Conservation (phyloP, 2,329 filamentous ascomycete genomes). For the Hyphodiscus sp. region DNA sequence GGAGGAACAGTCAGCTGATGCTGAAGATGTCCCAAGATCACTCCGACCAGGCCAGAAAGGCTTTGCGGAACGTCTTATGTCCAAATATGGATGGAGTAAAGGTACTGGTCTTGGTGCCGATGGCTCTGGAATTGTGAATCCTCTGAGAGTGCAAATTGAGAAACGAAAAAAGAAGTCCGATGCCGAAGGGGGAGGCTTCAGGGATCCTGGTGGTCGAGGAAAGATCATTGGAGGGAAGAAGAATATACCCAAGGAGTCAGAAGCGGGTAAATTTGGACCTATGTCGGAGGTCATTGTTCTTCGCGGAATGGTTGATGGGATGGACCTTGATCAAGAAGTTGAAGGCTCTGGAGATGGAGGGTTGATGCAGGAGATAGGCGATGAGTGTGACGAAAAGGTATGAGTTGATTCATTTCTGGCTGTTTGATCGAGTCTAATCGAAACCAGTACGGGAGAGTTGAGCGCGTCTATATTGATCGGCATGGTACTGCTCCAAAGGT, state of each 20-base stretch:
- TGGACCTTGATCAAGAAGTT: constrained; percentile 76
- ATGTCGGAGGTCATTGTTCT: constrained; percentile 82
- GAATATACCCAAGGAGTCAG: constrained; percentile 36
- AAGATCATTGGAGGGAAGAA: constrained; percentile 75
- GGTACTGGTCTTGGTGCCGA: constrained; percentile 81
- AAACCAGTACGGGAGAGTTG: constrained; percentile 69
- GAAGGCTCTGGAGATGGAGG: constrained; percentile 51
- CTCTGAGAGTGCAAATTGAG: constrained; percentile 76
- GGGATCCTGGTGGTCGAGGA: constrained; percentile 57
- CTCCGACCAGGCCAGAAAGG: constrained; percentile 71
- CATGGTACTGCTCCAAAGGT: constrained; percentile 55
- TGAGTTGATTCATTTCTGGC: constrained; percentile 7
- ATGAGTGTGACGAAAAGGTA: constrained; percentile 80
- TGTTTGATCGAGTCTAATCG: background rate
- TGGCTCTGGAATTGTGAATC: constrained; percentile 75
- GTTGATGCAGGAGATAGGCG: constrained; percentile 89
- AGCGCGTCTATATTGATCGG: constrained; percentile 69
- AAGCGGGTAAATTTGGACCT: constrained; percentile 54
- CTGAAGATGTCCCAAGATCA: constrained; percentile 43
- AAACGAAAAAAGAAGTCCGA: constrained; percentile 76
- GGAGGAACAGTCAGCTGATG: constrained; percentile 32
- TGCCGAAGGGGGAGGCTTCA: constrained; percentile 72
- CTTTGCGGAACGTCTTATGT: constrained; percentile 83
- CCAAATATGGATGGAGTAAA: constrained; percentile 89
- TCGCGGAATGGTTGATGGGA: constrained; percentile 76